Evolutionary conservation across 2,329 filamentous ascomycete genomes (phyloP), one percentile per base, ranked within the genome.

Genomic region (Aureobasidium zeae): DNA sequence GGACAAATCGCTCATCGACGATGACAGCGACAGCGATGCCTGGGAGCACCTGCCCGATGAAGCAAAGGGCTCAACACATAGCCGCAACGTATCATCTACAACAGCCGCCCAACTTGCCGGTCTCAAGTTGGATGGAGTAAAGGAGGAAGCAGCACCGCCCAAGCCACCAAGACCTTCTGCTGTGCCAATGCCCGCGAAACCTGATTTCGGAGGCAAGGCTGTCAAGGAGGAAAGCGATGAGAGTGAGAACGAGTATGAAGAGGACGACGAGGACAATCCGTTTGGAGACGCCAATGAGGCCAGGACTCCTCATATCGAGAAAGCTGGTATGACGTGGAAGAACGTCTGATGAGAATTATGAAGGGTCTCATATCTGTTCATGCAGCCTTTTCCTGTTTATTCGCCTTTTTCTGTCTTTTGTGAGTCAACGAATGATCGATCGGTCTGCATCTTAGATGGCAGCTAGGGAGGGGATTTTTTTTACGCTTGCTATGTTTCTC

Each of bases 241-340:
- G n/a, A 73, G 71, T 12, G 75, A 79, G 10, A 71, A 71, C 35
- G 73, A 77, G 48, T 58, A 63, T 2, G 71, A 72, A 22, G 79
- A 83, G 6, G 79, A 83, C n/a, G 81, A 86, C 31, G 83, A 87
- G n/a, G 75, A 91, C 50, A 77, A 94, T 57, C 87, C 87, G 0
- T 94, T 94, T 60, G 85, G 83, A 3, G 86, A 94, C 59, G 76
- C 75, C 30, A 88, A 94, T 58, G 83, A 79, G 4, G 72, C 85
- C 19, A 69, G 69, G 36, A 76, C 72, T 3, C 72, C 72, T 13
- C 64, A 59, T 53, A 53, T 58, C 29, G 71, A 71, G 56, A 63
- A 55, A 25, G 39, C 51, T 5, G 52, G 54, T 4, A 55, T 57
- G 51, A 57, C 51, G 7, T 57, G 55, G 55, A 51, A 52, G 47